These are phyloP conservation scores for Trametes cinnabarina DNA, from an alignment of 768 basidiomycete genomes.

Conservation along the genomic window DNA sequence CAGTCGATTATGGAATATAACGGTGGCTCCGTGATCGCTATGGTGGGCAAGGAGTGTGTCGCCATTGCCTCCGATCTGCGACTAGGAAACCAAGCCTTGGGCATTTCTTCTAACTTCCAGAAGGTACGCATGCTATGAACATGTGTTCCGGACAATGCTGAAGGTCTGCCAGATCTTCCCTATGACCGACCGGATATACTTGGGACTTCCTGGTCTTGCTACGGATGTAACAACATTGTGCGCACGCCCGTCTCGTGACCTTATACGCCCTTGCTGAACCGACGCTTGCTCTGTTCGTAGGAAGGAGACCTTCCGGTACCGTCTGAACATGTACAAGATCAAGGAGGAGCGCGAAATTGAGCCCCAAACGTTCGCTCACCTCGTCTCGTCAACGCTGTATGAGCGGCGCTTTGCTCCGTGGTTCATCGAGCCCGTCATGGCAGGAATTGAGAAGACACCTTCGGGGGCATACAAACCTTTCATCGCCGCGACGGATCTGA, in stretches of 20 bases:
- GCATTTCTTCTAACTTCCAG: slow-evolving; percentile 90
- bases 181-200: slow-evolving; percentile 86
- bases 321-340: slow-evolving; percentile 99
- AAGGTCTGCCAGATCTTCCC: slow-evolving; percentile 74
- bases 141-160: slow-evolving; percentile 8
- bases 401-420: slow-evolving; percentile 95
- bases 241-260: slow-evolving; percentile 23
- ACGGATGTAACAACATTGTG: slow-evolving; percentile 93
- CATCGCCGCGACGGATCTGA: slow-evolving; percentile 93
- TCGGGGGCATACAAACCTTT: slow-evolving; percentile 80
- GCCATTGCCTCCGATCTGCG: slow-evolving; percentile 96
- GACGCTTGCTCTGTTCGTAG: slow-evolving; percentile 46
- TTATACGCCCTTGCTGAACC: neutral
- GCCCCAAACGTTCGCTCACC: slow-evolving; percentile 93
- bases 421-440: slow-evolving; percentile 95
- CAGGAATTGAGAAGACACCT: slow-evolving; percentile 76
- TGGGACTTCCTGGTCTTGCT: slow-evolving; percentile 90
- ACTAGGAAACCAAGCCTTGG: slow-evolving; percentile 82
- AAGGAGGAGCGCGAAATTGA: slow-evolving; percentile 98
- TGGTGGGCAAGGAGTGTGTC: slow-evolving; percentile 98
- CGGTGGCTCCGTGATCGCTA: slow-evolving; percentile 98
- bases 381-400: slow-evolving; percentile 93
- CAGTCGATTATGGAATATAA: slow-evolving; percentile 92
- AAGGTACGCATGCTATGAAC: slow-evolving; percentile 57
- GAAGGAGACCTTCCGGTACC: slow-evolving; percentile 86